Conservation (phyloP, 73 alveolate genomes). For the Paraurostyla sp. region DNA sequence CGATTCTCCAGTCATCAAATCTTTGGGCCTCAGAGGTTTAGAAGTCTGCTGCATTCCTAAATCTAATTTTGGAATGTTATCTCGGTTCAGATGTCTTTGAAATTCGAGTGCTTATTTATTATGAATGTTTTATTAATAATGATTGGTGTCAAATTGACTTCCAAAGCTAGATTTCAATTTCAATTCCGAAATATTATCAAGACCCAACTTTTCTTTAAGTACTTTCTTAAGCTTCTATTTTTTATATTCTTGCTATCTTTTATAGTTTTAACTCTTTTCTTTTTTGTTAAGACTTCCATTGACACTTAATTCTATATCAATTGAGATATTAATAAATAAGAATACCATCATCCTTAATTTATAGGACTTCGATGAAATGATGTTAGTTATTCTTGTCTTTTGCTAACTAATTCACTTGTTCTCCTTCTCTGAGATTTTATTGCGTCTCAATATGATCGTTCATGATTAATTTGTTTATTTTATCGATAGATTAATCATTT, state of each 20-base stretch:
- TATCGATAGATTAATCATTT: no score
- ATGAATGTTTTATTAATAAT: neutral
- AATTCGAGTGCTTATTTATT: neutral
- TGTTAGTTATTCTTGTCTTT: no score
- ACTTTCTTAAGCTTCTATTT: constrained; percentile 1
- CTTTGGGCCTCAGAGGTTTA: no score
- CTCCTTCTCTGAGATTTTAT: no score
- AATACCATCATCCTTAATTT: no score
- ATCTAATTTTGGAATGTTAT: neutral
- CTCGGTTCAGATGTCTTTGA: neutral
- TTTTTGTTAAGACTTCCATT: neutral
- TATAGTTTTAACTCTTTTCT: neutral
- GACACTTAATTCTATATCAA: no score
- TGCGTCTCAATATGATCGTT: no score
- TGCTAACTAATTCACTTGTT: no score
- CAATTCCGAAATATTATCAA: constrained; percentile 22
- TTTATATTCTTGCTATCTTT: neutral
- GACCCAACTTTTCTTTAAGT: constrained; percentile 17
- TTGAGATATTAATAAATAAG: no score
- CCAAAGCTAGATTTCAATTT: constrained; percentile 14
- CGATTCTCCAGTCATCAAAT: neutral
- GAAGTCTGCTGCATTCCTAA: neutral
- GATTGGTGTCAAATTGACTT: constrained; percentile 1
- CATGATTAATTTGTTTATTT: no score
- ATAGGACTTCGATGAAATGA: no score